Evolutionary conservation across 768 basidiomycete genomes (phyloP).

Genomic region (Phaeotremella fagi): DNA sequence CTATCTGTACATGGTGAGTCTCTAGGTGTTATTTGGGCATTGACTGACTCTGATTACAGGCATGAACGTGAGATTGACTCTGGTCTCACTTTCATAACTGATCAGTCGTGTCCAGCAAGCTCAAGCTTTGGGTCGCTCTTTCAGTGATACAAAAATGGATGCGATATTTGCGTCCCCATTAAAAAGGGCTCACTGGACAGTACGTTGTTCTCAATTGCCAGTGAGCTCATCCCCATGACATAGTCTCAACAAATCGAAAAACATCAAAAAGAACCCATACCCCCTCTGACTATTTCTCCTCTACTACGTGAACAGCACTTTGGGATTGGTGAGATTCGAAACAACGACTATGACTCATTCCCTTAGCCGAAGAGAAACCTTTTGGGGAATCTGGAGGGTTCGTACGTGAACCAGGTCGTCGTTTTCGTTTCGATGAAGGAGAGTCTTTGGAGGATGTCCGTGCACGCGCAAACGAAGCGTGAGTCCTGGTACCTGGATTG

Average conservation of each 20-base stretch:
- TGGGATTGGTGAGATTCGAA: slow-evolving; percentile 50
- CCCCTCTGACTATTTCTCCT: slow-evolving; percentile 37
- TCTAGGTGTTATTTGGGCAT: neutral
- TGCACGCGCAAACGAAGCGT: slow-evolving; percentile 46
- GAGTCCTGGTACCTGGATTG: slow-evolving; percentile 7
- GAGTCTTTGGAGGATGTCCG: slow-evolving; percentile 51
- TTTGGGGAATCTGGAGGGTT: slow-evolving; percentile 33
- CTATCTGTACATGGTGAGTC: slow-evolving; percentile 47
- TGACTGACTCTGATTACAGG: slow-evolving; percentile 20
- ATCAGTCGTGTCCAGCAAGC: slow-evolving; percentile 45
- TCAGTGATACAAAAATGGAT: slow-evolving; percentile 29
- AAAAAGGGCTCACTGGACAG: slow-evolving; percentile 50
- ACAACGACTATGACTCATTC: slow-evolving; percentile 10
- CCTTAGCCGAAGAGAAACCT: slow-evolving; percentile 22
- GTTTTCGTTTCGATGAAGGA: slow-evolving; percentile 47
- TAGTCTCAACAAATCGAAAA: slow-evolving; percentile 38
- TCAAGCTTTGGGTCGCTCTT: slow-evolving; percentile 43
- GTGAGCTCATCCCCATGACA: neutral
- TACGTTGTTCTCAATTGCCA: slow-evolving; percentile 27
- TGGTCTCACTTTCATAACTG: neutral
- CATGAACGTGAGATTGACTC: slow-evolving; percentile 37
- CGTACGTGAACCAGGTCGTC: slow-evolving; percentile 32
- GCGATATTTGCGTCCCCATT: slow-evolving; percentile 50
- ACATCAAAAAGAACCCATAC: slow-evolving; percentile 38
- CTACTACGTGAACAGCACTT: slow-evolving; percentile 52